Evolutionary conservation across 768 basidiomycete species (phyloP), one percentile per base, ranked within the genome.

Genomic region (Chalciporus piperatus): DNA sequence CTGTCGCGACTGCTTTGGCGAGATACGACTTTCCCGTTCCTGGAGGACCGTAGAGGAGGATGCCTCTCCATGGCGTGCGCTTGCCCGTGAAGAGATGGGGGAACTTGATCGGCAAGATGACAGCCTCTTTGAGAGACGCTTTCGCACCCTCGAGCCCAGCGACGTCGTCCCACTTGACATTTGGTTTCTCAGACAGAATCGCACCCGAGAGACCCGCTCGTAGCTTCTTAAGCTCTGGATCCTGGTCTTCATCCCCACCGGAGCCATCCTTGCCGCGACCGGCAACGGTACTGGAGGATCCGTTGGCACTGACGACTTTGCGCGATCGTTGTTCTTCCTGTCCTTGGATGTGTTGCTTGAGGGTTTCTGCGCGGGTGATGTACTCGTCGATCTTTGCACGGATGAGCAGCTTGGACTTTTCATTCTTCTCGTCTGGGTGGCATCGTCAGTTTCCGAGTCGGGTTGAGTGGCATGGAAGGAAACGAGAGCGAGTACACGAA

Each of bases 21-120:
- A 99, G 80, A 67, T 87, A 98, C 39, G 87, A 90, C 74, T 99
- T 99, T 13, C 97, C 97, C 10, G 97, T 98, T 3, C 97, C 97
- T 0, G 97, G 97, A 16, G 97, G 97, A 0, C 97, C 97, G 64
- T 99, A 99, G 4, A 99, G 76, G 50, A 99, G 72, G 47, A 99
- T 98, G 7, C 97, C 97, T 43, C 79, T 80, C 97, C 97, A 98
- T 3, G 97, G 96, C 10, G 95, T 98, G 16, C 97, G 87, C 70
- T 98, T 98, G 35, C 96, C 97, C 1, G 95, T 98, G 72, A 99
- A 99, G 25, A 99, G 80, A 70, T 98, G 94, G 2, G 97, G 97
- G 62, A 98, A 98, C 70, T 98, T 98, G 80, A 98, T 98, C 4
- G 97, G 97, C n/a, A 99, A 77, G 66, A 98, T 97, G 66, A 98